Conservation (phyloP, 2,329 filamentous ascomycete genomes). For the Pestalotiopsis sp. region DNA sequence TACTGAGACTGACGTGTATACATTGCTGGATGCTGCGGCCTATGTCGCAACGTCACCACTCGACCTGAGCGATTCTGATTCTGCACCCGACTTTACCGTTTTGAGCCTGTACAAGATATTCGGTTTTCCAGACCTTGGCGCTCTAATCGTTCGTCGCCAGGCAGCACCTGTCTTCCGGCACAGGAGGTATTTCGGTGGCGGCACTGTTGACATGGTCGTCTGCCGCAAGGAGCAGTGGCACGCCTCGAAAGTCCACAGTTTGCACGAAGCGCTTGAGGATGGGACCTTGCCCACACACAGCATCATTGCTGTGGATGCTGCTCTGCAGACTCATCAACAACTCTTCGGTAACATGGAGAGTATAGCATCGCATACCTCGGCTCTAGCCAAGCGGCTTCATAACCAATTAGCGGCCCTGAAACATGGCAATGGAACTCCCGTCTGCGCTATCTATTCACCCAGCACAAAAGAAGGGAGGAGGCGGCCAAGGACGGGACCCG, state of each 20-base stretch:
- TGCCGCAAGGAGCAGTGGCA: conserved; percentile 82
- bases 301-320: conserved; percentile 80
- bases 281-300: conserved; percentile 89
- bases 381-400: conserved; percentile 62
- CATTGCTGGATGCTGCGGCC: conserved; percentile 83
- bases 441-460: conserved; percentile 68
- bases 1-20: conserved; percentile 52
- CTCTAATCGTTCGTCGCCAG: conserved; percentile 76
- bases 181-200: conserved; percentile 87
- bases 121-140: conserved; percentile 90
- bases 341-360: conserved; percentile 73
- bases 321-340: conserved; percentile 67
- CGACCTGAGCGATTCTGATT: conserved; percentile 62
- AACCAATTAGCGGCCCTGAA: conserved; percentile 58
- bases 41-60: conserved; percentile 77
- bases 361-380: conserved; percentile 72
- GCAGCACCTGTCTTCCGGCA: conserved; percentile 64
- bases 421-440: conserved; percentile 69
- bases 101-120: conserved; percentile 98
- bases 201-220: conserved; percentile 89
- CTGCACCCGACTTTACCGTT: conserved; percentile 81
- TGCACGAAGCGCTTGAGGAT: conserved; percentile 87
- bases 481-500: conserved; percentile 63
- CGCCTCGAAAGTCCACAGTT: conserved; percentile 67
- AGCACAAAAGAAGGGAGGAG: conserved; percentile 31